Evolutionary conservation across 139 green algal genomes (phyloP).

Genomic region (Ulvella scutata): DNA sequence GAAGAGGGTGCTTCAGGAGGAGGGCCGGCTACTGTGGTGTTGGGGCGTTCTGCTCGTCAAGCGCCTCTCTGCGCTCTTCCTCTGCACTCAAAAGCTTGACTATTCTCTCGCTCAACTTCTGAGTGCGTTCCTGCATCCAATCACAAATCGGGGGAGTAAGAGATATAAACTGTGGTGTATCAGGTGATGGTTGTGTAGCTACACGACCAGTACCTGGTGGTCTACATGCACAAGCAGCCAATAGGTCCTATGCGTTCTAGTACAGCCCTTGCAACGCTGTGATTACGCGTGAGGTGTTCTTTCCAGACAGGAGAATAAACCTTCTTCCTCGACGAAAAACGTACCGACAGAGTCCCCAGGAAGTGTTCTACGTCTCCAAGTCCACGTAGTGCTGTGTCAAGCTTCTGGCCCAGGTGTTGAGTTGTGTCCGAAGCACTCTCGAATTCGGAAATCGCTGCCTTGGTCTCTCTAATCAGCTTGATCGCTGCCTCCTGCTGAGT

Average conservation of each 20-base stretch:
- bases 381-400: neutral
- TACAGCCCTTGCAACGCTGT: neutral
- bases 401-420: neutral
- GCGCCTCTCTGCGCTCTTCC: too few relatives aligned
- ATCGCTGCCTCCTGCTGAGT: neutral
- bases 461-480: neutral
- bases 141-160: too few relatives aligned
- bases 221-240: neutral
- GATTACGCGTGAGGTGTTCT: neutral
- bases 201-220: neutral
- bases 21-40: too few relatives aligned
- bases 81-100: too few relatives aligned
- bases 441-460: neutral
- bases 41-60: too few relatives aligned
- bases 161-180: neutral
- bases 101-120: too few relatives aligned
- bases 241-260: neutral
- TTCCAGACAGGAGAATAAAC: neutral
- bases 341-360: neutral
- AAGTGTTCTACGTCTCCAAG: neutral
- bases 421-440: neutral
- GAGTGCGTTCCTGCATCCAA: too few relatives aligned
- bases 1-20: too few relatives aligned
- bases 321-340: neutral
- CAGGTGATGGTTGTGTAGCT: neutral